These are phyloP conservation scores for Colletotrichum liriopes DNA, from an alignment of 2,329 filamentous ascomycete species.

Conservation along the genomic window DNA sequence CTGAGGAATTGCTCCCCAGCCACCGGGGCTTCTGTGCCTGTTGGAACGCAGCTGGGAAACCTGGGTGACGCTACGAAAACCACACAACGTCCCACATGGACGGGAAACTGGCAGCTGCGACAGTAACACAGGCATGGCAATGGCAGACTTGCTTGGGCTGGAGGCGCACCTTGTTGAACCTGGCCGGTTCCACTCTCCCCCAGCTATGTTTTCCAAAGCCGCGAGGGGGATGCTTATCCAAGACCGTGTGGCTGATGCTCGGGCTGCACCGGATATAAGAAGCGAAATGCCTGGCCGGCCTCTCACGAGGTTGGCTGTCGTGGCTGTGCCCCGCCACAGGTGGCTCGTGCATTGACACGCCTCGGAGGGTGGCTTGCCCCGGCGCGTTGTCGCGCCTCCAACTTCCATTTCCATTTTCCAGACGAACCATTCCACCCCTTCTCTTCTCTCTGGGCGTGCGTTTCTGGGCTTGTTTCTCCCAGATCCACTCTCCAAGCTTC, in stretches of 20 bases:
- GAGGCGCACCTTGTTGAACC: neutral
- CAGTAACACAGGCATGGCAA: neutral
- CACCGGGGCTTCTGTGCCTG: constrained; percentile 10
- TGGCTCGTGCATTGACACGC: neutral
- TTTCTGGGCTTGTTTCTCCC: neutral
- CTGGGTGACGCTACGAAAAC: neutral
- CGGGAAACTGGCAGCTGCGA: neutral
- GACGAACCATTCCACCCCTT: neutral
- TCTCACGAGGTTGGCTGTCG: too few species aligned
- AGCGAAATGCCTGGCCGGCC: too few species aligned
- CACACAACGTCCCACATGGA: neutral
- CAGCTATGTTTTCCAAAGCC: neutral
- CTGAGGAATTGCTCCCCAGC: neutral
- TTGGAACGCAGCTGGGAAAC: neutral
- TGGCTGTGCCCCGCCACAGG: neutral
- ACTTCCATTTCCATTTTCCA: neutral
- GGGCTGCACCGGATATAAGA: neutral
- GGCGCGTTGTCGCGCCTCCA: too few species aligned
- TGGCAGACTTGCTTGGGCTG: neutral
- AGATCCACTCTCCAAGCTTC: constrained; percentile 16
- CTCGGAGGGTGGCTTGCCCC: neutral
- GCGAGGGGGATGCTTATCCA: neutral
- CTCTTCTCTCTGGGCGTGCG: neutral
- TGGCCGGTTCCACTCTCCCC: neutral
- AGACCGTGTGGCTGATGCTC: neutral